Evolutionary conservation across 495 filamentous ascomycete species (phyloP), one percentile per base, ranked within the genome.

Genomic region (Filosporella fistucella): DNA sequence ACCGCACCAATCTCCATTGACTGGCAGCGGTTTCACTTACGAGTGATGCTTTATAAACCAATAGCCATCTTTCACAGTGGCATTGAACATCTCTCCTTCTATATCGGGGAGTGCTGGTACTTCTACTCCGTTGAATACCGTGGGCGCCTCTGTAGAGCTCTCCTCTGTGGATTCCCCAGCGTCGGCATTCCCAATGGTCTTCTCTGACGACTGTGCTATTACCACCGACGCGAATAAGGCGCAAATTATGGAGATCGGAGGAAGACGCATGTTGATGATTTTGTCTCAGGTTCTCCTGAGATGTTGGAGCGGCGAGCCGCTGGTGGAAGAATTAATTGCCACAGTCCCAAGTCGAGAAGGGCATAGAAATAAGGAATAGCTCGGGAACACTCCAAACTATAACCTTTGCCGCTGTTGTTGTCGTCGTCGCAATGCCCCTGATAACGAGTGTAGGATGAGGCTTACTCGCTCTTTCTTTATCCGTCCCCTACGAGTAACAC

Each of bases 21-120:
- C 11, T 14, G 30, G 44, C 9, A 82, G 85, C 52, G n/a, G n/a
- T n/a, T n/a, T n/a, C n/a, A n/a, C n/a, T 40, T 45, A 59, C 42
- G 86, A 90, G 61, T 81, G 87, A 62, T 83, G 78, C 61, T 91
- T 88, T 18, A 91, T 74, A 54, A 90, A 75, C 82, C 82, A 85
- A 58, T 80, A 80, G 36, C 84, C 84, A 49, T 84, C 69, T 49
- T 77, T 78, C 18, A 77, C 74, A 4, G 71, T 64, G 44, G 77
- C 68, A 13, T 80, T 70, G 33, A 86, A 74, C 32, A 63, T 72
- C 2, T 72, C 71, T 5, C 72, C 72, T 0, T 67, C 74, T 36
- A 89, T 48, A 37, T 74, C 78, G 53, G 75, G 74, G 61, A 90
- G 65, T 21, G 85, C 82, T 18, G 90, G 89, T 11, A 95, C 88